Evolutionary conservation across 1,284 basidiomycete species (phyloP).

Genomic region (Phylloporus gajari): DNA sequence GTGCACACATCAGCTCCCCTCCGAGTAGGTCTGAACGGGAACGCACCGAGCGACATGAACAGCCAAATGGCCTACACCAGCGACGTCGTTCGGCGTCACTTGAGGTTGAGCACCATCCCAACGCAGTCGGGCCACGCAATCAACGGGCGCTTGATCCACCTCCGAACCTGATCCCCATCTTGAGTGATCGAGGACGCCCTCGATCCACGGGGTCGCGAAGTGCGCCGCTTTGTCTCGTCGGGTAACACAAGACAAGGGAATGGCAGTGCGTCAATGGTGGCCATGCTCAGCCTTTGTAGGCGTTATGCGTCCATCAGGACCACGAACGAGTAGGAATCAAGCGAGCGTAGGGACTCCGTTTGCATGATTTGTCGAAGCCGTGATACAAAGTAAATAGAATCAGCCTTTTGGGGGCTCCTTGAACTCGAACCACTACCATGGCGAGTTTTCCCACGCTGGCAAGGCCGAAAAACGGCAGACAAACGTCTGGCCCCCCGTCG

Average conservation of each 20-base stretch:
- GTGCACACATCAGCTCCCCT: not conserved
- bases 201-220: not conserved
- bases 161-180: conserved; percentile 51
- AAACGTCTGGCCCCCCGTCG: no score
- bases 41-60: conserved; percentile 80
- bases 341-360: no score
- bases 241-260: conserved; percentile 14
- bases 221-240: conserved; percentile 29
- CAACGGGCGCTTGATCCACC: conserved; percentile 60
- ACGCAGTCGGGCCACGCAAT: conserved; percentile 73
- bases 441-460: no score
- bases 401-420: no score
- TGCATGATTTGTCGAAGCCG: no score
- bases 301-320: conserved; percentile 47
- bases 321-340: conserved; percentile 49
- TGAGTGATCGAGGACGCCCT: conserved; percentile 30
- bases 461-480: no score
- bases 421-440: no score
- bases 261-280: conserved; percentile 13
- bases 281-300: conserved; percentile 27
- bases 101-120: conserved; percentile 78
- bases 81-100: conserved; percentile 86
- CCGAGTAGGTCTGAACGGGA: not conserved
- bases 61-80: conserved; percentile 90
- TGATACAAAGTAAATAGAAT: no score